These are phyloP conservation scores for Corchorus capsularis DNA, from an alignment of 345 rosid genomes.

Conservation along the genomic window DNA sequence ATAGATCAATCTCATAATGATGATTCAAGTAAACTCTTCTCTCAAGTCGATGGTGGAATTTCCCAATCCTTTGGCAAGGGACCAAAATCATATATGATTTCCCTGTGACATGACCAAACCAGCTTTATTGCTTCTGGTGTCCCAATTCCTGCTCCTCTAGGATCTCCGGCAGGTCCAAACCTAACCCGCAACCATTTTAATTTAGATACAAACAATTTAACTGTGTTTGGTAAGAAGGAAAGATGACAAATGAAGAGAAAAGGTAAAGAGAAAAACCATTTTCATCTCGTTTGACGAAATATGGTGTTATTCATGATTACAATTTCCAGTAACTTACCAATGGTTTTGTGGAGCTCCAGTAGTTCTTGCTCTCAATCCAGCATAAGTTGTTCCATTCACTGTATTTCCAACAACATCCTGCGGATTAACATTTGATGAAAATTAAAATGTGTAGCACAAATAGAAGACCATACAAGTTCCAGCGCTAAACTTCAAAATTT, in stretches of 20 bases:
- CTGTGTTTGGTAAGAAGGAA: background rate
- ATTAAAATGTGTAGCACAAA: background rate
- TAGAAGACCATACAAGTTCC: background rate
- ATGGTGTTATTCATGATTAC: background rate
- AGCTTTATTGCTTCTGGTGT: constrained; percentile 97
- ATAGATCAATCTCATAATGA: background rate
- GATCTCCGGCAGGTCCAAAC: constrained; percentile 99
- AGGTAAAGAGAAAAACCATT: background rate
- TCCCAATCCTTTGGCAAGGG: constrained; percentile 79
- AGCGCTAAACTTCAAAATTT: background rate
- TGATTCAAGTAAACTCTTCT: background rate
- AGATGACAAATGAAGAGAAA: background rate
- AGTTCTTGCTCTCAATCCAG: constrained; percentile 93
- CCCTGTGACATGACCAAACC: constrained; percentile 98
- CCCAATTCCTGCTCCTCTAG: constrained; percentile 98
- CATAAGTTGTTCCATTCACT: constrained; percentile 94
- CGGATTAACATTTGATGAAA: constrained; percentile 18
- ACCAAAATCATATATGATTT: constrained; percentile 84
- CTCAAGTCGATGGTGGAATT: constrained; percentile 76
- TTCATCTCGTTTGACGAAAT: background rate
- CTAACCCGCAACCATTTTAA: constrained; percentile 36
- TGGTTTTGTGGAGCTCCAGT: constrained; percentile 99
- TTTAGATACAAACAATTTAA: background rate
- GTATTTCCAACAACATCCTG: constrained; percentile 93
- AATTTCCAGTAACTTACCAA: constrained; percentile 51